A percentile compares a stretch with the other conserved stretches of the same genome.
These are phyloP conservation scores for Penicillium crystallinum DNA, from an alignment of 495 filamentous ascomycete genomes.

Conservation along the genomic window DNA sequence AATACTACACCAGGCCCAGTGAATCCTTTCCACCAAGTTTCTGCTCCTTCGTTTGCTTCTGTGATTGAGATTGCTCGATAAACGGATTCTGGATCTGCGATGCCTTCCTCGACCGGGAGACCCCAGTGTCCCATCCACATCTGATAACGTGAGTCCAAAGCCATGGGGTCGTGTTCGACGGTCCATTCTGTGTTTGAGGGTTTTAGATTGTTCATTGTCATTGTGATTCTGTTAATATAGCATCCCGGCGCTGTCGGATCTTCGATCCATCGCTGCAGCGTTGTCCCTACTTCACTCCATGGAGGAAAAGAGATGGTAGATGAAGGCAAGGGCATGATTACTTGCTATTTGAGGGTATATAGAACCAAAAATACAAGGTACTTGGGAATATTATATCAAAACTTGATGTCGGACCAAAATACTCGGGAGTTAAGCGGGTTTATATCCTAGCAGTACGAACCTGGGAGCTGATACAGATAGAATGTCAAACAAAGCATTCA, in stretches of 20 bases:
- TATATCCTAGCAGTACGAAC: too few relatives aligned
- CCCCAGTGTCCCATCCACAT: background rate
- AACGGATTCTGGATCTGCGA: background rate
- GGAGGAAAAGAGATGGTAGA: background rate
- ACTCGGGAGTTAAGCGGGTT: too few relatives aligned
- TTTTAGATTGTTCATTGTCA: background rate
- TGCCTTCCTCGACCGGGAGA: background rate
- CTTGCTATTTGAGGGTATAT: too few relatives aligned
- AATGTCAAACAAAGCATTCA: too few relatives aligned
- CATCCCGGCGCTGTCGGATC: background rate
- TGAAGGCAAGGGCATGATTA: too few relatives aligned
- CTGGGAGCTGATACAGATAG: too few relatives aligned
- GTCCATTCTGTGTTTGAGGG: background rate
- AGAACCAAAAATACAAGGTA: too few relatives aligned
- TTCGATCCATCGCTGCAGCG: background rate
- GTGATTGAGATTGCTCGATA: background rate
- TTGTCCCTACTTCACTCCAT: background rate
- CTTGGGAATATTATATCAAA: too few relatives aligned
- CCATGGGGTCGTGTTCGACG: background rate
- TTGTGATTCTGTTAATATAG: background rate
- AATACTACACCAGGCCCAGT: background rate
- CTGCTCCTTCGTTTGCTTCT: background rate
- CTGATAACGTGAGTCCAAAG: background rate
- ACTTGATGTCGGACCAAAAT: too few relatives aligned
- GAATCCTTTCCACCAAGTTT: background rate